A percentile compares a stretch with the other conserved stretches of the same genome.
These are phyloP conservation scores for Stygiomarasmius scandens DNA, from an alignment of 1,284 basidiomycete species.

Conservation along the genomic window DNA sequence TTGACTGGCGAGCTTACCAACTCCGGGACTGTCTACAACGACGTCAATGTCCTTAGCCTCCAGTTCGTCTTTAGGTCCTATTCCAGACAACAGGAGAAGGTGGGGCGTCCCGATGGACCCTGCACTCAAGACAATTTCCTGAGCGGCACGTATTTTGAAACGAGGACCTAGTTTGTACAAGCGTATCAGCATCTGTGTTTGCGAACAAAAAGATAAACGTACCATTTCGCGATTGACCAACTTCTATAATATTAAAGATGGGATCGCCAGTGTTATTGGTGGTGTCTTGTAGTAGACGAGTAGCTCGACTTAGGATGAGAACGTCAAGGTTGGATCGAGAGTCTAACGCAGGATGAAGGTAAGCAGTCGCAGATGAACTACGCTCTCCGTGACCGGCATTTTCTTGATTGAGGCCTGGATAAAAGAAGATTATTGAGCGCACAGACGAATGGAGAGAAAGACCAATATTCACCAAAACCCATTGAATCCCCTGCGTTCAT, in stretches of 20 bases:
- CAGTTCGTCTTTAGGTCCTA: conserved; percentile 37
- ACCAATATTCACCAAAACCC: conserved; percentile 21
- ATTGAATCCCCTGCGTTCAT: conserved; percentile 21
- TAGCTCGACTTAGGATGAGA: conserved; percentile 15
- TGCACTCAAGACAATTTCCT: conserved; percentile 47
- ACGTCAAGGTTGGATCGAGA: conserved; percentile 18
- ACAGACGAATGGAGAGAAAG: too few species aligned
- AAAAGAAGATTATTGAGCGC: too few species aligned
- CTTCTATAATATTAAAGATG: conserved; percentile 35
- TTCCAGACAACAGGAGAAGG: conserved; percentile 49
- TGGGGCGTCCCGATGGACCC: conserved; percentile 45
- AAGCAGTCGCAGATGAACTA: conserved; percentile 15
- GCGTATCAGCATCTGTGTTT: too few species aligned
- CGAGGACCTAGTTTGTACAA: not conserved
- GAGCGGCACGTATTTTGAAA: conserved; percentile 29
- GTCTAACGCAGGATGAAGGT: conserved; percentile 16
- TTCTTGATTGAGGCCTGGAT: not conserved
- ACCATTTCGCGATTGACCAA: conserved; percentile 27
- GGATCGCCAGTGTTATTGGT: conserved; percentile 14
- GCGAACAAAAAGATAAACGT: not conserved
- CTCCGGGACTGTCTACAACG: conserved; percentile 35
- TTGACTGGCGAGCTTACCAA: conserved; percentile 36
- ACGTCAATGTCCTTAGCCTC: conserved; percentile 24
- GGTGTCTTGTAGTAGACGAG: conserved; percentile 3
- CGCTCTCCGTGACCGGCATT: not conserved